These are phyloP conservation scores for Carallia pectinifolia DNA, from an alignment of 345 rosid genomes.

Conservation along the genomic window DNA sequence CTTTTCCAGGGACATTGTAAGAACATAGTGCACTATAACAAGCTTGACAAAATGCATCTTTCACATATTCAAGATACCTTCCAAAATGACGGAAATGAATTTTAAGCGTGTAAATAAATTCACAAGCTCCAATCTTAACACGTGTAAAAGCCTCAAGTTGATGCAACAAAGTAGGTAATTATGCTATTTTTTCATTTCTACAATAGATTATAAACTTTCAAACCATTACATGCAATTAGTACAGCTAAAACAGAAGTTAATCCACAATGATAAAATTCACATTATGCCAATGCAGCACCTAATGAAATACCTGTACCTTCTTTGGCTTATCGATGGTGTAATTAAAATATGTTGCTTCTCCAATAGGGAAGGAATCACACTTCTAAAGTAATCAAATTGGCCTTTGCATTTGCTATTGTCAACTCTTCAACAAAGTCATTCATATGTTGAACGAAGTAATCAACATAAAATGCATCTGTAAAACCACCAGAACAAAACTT, in stretches of 20 bases:
- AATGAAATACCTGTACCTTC: constrained; percentile 68
- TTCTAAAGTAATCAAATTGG: too few species aligned
- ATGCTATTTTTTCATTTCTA: background rate
- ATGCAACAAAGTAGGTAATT: background rate
- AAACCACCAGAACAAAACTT: too few species aligned
- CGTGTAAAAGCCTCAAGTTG: background rate
- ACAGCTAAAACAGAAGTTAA: background rate
- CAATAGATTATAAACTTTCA: background rate
- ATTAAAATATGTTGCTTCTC: constrained; percentile 69
- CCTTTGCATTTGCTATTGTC: too few species aligned
- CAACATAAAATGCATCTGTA: too few species aligned
- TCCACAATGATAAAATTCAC: background rate
- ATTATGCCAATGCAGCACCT: background rate
- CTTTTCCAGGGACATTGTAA: constrained; percentile 57
- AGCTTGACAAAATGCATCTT: constrained; percentile 82
- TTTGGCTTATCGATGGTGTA: constrained; percentile 95
- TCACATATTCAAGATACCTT: constrained; percentile 77
- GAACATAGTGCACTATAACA: constrained; percentile 70
- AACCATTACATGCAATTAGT: background rate
- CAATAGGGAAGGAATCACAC: constrained; percentile 68
- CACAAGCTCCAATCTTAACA: background rate
- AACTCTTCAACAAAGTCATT: too few species aligned
- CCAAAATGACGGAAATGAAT: constrained; percentile 3
- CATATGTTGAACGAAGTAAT: too few species aligned
- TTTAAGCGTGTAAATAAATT: background rate